phyloP scores from a whole-genome alignment of 352 stramenopile genomes.

The Pythium phragmiticola region DNA sequence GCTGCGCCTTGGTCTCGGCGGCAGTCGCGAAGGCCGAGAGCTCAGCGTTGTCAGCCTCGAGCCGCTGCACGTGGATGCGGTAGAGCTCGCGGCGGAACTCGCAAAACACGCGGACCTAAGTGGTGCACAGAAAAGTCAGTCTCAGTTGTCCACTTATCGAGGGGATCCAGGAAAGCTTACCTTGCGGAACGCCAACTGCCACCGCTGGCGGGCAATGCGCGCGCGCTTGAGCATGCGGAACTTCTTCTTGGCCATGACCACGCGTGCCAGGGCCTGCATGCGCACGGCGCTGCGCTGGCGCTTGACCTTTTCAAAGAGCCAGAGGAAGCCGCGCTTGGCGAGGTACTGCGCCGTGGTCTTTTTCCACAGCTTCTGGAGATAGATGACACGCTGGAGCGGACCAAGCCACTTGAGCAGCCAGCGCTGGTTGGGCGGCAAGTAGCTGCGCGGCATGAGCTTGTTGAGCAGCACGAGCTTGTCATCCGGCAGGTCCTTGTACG shows the following conservation, averaged over 20 bases:
- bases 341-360: conserved; percentile 72
- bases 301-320: conserved; percentile 65
- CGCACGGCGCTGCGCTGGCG: conserved; percentile 59
- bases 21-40: conserved; percentile 41
- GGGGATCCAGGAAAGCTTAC: conserved; percentile 22
- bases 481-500: conserved; percentile 74
- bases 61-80: conserved; percentile 65
- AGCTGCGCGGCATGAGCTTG: conserved; percentile 68
- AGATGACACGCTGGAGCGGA: conserved; percentile 77
- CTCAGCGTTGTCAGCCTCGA: conserved; percentile 65
- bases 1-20: conserved; percentile 39
- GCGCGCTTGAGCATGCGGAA: conserved; percentile 67
- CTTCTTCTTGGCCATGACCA: conserved; percentile 61
- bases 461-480: conserved; percentile 84
- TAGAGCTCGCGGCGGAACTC: conserved; percentile 62
- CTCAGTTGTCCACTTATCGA: neutral
- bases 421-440: conserved; percentile 55
- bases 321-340: conserved; percentile 80
- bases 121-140: conserved; percentile 10
- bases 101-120: conserved; percentile 39
- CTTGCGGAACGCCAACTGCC: conserved; percentile 67
- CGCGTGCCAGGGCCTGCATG: conserved; percentile 65
- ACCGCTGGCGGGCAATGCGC: conserved; percentile 62
- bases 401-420: conserved; percentile 88
- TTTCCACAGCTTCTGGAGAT: conserved; percentile 85